These are phyloP conservation scores for Verticillium albo-atrum DNA, from an alignment of 2,329 filamentous ascomycete species.

Conservation along the genomic window DNA sequence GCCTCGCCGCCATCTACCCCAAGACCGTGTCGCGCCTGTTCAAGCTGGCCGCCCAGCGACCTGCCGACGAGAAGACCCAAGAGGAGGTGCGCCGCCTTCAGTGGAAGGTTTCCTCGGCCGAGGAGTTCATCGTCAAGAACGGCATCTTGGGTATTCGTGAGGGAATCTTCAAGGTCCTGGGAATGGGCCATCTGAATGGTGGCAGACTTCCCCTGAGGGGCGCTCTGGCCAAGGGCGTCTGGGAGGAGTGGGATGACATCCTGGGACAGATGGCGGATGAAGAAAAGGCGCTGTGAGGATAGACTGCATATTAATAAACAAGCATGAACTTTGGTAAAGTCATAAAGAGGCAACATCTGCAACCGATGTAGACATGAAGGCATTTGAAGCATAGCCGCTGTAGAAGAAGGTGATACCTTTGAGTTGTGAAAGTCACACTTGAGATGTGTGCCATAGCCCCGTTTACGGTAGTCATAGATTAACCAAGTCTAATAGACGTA, in stretches of 20 bases:
- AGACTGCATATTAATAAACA: neutral
- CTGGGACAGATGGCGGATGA: slow-evolving; percentile 21
- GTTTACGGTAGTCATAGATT: too few relatives aligned
- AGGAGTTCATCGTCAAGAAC: slow-evolving; percentile 57
- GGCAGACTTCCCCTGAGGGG: slow-evolving; percentile 55
- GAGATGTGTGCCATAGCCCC: too few relatives aligned
- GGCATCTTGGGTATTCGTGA: slow-evolving; percentile 64
- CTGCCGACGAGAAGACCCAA: slow-evolving; percentile 34
- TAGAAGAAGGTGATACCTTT: too few relatives aligned
- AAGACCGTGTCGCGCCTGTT: slow-evolving; percentile 56
- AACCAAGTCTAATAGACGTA: too few relatives aligned
- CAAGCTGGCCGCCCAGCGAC: slow-evolving; percentile 33
- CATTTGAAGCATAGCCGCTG: too few relatives aligned
- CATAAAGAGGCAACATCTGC: too few relatives aligned
- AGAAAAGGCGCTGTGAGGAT: slow-evolving; percentile 11
- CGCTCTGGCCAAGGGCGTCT: slow-evolving; percentile 50
- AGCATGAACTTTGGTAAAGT: too few relatives aligned
- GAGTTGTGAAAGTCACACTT: too few relatives aligned
- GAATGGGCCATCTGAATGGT: slow-evolving; percentile 53
- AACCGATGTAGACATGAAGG: too few relatives aligned
- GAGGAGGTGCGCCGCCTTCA: slow-evolving; percentile 54
- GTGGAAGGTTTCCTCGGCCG: slow-evolving; percentile 55
- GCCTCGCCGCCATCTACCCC: slow-evolving; percentile 60
- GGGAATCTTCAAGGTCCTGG: slow-evolving; percentile 50
- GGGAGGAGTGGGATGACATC: slow-evolving; percentile 18